A percentile compares a stretch with the other conserved stretches of the same genome.
phyloP scores from a whole-genome alignment of 2,329 filamentous ascomycete genomes.

The Akanthomyces muscarius region DNA sequence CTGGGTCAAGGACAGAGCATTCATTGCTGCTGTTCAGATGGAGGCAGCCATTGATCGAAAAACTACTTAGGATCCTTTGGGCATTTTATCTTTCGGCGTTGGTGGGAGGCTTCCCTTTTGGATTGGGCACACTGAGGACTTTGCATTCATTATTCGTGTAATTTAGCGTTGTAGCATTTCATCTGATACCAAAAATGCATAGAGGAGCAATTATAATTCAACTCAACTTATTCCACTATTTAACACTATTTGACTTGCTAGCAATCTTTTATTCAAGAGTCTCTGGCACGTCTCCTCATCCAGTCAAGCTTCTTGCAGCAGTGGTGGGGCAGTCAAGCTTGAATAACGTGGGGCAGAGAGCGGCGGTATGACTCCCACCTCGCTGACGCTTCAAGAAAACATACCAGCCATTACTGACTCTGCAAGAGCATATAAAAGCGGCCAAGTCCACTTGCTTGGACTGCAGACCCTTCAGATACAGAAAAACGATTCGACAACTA shows the following conservation, averaged over 20 bases:
- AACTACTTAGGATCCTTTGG: not conserved
- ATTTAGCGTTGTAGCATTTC: constrained; percentile 4
- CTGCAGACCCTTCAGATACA: not conserved
- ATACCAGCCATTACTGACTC: not conserved
- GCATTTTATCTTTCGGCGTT: not conserved
- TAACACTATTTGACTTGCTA: not conserved
- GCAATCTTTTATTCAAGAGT: not conserved
- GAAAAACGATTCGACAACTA: not conserved
- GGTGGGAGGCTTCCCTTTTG: not conserved
- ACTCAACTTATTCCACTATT: not conserved
- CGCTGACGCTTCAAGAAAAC: not conserved
- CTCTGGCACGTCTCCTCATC: not conserved
- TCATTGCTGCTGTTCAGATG: constrained; percentile 9
- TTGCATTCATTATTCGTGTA: constrained; percentile 2
- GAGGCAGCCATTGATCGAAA: constrained; percentile 11
- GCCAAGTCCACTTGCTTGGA: not conserved
- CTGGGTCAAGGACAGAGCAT: constrained; percentile 15
- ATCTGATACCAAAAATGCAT: constrained; percentile 12
- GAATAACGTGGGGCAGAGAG: constrained; percentile 9
- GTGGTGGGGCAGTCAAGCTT: not conserved
- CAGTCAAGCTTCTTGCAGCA: not conserved
- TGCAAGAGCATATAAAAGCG: not conserved
- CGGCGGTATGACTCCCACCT: constrained; percentile 14
- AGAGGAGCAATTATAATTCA: not conserved
- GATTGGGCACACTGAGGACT: not conserved